These are phyloP conservation scores for Lycium ferocissimum DNA, from an alignment of 257 asterid species.

Conservation along the genomic window DNA sequence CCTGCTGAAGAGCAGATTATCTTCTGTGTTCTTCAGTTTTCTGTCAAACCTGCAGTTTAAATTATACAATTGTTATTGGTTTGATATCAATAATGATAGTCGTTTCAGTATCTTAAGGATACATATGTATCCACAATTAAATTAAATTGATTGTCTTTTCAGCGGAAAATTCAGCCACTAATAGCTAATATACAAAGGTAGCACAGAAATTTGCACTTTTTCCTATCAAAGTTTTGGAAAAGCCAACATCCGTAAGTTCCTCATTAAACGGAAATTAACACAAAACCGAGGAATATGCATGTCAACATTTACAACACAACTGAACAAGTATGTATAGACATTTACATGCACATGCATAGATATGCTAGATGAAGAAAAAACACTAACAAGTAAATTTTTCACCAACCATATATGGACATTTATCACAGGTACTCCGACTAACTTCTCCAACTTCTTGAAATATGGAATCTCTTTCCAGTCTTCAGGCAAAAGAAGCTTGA, in stretches of 20 bases:
- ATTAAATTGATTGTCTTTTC: conserved; percentile 1
- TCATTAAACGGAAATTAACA: not conserved
- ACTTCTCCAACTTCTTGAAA: conserved; percentile 78
- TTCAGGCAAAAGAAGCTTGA: conserved; percentile 91
- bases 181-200: not conserved
- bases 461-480: conserved; percentile 84
- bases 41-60: conserved; percentile 88
- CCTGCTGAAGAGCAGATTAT: conserved; percentile 98
- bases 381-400: conserved; percentile 2
- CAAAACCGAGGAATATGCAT: not conserved
- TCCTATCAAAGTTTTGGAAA: not conserved
- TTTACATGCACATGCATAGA: not conserved
- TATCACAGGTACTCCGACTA: conserved; percentile 97
- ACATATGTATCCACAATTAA: not conserved
- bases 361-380: not conserved
- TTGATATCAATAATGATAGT: not conserved
- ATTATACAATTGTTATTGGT: conserved; percentile 18
- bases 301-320: not conserved
- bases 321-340: not conserved
- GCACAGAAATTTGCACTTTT: not conserved
- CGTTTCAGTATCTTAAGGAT: not conserved
- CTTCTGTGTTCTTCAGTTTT: conserved; percentile 87
- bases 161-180: not conserved
- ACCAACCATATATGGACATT: conserved; percentile 87
- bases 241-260: not conserved